Conservation (phyloP, 2,329 filamentous ascomycete species). For the Ophiostoma angusticollis region DNA sequence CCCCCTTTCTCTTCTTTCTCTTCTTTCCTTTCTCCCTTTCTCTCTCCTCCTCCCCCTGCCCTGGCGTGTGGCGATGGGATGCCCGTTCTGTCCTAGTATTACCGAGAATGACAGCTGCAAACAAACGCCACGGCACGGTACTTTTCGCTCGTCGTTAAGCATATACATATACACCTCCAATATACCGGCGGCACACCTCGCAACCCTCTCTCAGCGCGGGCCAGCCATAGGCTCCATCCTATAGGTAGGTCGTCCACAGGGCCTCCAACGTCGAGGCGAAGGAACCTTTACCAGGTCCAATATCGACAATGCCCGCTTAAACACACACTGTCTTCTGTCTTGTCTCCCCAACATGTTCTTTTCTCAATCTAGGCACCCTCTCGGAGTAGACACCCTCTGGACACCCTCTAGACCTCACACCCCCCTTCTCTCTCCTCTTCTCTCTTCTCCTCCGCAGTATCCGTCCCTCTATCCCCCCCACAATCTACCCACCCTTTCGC, state of each 20-base stretch:
- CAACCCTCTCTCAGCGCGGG: constrained; percentile 2
- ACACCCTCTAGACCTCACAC: background rate
- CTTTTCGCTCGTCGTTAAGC: constrained; percentile 1
- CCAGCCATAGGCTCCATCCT: constrained; percentile 5
- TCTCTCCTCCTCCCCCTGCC: background rate
- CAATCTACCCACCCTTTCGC: no score
- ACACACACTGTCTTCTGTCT: background rate
- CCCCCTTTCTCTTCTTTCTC: background rate
- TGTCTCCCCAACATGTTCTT: background rate
- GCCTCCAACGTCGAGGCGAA: constrained; percentile 7
- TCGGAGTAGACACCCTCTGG: background rate
- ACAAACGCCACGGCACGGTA: constrained; percentile 7
- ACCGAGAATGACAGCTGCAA: constrained; percentile 11
- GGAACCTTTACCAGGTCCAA: constrained; percentile 11
- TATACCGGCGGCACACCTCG: background rate
- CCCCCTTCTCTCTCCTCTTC: background rate
- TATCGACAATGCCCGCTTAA: constrained; percentile 8
- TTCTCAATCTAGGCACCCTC: constrained; percentile 1
- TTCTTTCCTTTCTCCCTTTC: background rate
- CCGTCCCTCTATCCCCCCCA: no score
- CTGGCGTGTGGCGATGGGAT: constrained; percentile 3
- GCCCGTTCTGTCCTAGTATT: constrained; percentile 9
- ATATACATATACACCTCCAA: background rate
- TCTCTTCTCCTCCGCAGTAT: background rate
- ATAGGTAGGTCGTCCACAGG: constrained; percentile 9